These are phyloP conservation scores for Boletus holoroseus DNA, from an alignment of 1,284 basidiomycete genomes.

Conservation along the genomic window DNA sequence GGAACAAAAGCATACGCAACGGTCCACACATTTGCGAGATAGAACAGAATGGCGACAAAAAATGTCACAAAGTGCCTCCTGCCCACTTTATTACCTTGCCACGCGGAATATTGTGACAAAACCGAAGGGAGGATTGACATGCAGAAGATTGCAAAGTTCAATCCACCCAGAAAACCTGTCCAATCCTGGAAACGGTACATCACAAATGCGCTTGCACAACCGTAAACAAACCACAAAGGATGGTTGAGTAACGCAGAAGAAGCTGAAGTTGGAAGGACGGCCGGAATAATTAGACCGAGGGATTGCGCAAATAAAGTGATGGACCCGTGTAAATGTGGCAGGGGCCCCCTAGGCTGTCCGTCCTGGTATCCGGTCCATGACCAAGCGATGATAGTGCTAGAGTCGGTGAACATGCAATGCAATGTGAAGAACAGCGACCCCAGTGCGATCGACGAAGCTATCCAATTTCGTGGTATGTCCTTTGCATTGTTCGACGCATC, in stretches of 20 bases:
- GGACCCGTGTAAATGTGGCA: slow-evolving; percentile 69
- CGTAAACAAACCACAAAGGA: slow-evolving; percentile 50
- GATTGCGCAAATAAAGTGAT: slow-evolving; percentile 66
- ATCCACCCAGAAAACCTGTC: slow-evolving; percentile 69
- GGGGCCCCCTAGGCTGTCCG: slow-evolving; percentile 62
- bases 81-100: slow-evolving; percentile 36
- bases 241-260: slow-evolving; percentile 34
- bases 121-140: slow-evolving; percentile 60
- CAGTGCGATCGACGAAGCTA: slow-evolving; percentile 55
- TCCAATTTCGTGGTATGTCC: slow-evolving; percentile 36
- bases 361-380: slow-evolving; percentile 81
- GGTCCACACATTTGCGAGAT: slow-evolving; percentile 72
- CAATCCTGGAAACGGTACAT: slow-evolving; percentile 67
- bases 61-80: slow-evolving; percentile 54
- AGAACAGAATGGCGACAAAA: slow-evolving; percentile 60
- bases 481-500: slow-evolving; percentile 9
- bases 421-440: slow-evolving; percentile 73
- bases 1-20: slow-evolving; percentile 95
- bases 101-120: slow-evolving; percentile 37
- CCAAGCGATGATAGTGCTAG: slow-evolving; percentile 84
- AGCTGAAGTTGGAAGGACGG: slow-evolving; percentile 31
- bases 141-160: slow-evolving; percentile 64
- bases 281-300: slow-evolving; percentile 48
- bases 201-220: slow-evolving; percentile 47
- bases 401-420: slow-evolving; percentile 75